Evolutionary conservation across 176 grass and related monocot genomes (phyloP).

Genomic region (Areca catechu): DNA sequence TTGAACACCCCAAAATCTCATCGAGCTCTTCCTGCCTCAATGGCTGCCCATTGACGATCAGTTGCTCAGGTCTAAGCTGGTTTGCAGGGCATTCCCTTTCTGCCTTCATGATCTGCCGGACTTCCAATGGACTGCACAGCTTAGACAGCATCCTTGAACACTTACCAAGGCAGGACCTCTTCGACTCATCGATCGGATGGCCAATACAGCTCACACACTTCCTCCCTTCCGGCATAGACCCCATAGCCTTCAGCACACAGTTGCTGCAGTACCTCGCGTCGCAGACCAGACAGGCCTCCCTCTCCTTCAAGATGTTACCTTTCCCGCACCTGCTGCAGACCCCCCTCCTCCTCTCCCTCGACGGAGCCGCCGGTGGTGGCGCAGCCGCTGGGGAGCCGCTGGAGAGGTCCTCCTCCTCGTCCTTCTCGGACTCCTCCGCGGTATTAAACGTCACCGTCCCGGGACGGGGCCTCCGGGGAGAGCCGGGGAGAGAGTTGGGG

Average conservation of each 20-base stretch:
- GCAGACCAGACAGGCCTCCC: constrained; percentile 24
- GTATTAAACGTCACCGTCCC: neutral
- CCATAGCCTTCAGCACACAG: constrained; percentile 24
- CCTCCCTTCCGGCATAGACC: constrained; percentile 27
- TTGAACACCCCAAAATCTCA: constrained; percentile 17
- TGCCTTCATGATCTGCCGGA: constrained; percentile 26
- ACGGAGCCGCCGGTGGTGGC: neutral
- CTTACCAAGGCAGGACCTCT: constrained; percentile 13
- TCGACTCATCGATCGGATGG: constrained; percentile 17
- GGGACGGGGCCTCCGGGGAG: neutral
- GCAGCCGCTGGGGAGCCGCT: neutral
- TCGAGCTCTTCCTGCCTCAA: constrained; percentile 24
- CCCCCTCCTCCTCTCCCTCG: constrained; percentile 13
- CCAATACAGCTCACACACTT: constrained; percentile 26
- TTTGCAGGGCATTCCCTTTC: constrained; percentile 25
- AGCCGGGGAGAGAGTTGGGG: constrained; percentile 3
- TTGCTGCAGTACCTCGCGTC: constrained; percentile 24
- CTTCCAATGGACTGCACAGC: constrained; percentile 15
- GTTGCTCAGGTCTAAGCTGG: constrained; percentile 19
- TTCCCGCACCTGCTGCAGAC: constrained; percentile 19
- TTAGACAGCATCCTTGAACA: constrained; percentile 20
- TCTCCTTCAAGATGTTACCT: constrained; percentile 20
- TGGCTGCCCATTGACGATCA: constrained; percentile 12
- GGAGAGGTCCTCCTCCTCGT: constrained; percentile 3
- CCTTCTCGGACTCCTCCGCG: neutral